Conservation (phyloP, 179 eudicot genomes). For the Corrigiola litoralis region DNA sequence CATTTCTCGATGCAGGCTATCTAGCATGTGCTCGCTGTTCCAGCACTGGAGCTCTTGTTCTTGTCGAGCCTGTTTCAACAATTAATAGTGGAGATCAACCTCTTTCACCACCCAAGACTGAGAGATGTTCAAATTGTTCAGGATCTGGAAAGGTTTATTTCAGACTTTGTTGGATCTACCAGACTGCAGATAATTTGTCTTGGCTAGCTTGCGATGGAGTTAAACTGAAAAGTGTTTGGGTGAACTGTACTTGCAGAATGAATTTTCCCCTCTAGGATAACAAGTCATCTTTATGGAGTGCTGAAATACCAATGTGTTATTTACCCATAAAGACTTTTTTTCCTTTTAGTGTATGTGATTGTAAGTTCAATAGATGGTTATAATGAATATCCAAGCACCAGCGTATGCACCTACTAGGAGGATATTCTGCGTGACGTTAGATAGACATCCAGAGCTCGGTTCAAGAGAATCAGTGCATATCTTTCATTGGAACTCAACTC, state of each 20-base stretch:
- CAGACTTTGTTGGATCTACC: not conserved
- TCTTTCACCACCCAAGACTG: slow-evolving; percentile 64
- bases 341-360: too few relatives aligned
- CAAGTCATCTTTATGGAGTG: too few relatives aligned
- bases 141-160: slow-evolving; percentile 82
- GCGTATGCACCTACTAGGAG: not conserved
- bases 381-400: not conserved
- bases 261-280: too few relatives aligned
- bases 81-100: slow-evolving; percentile 60
- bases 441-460: too few relatives aligned
- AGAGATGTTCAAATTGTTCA: slow-evolving; percentile 85
- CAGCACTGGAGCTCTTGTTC: slow-evolving; percentile 76
- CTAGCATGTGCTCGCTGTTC: slow-evolving; percentile 98
- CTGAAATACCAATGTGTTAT: too few relatives aligned
- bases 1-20: slow-evolving; percentile 55
- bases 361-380: not conserved
- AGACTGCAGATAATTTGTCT: not conserved
- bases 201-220: not conserved
- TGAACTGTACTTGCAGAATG: too few relatives aligned
- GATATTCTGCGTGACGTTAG: not conserved
- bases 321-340: too few relatives aligned
- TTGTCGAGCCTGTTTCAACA: slow-evolving; percentile 70
- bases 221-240: not conserved
- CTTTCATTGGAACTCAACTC: too few relatives aligned
- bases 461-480: too few relatives aligned